Conservation (phyloP, 176 grass and related monocot genomes). For the Zoysia pacifica region DNA sequence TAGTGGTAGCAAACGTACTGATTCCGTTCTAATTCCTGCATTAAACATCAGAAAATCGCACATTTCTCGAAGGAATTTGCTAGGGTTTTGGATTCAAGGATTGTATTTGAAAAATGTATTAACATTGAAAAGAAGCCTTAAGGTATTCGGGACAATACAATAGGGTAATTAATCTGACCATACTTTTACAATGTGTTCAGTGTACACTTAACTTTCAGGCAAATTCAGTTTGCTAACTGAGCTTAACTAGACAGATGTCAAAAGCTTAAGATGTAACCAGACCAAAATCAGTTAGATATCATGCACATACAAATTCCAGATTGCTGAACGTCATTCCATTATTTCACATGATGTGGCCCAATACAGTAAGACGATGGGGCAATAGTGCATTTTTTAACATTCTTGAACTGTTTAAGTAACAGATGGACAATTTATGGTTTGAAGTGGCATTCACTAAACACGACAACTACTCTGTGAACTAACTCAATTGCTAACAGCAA, state of each 20-base stretch:
- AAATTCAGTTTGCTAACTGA: constrained; percentile 7
- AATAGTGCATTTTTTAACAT: not conserved
- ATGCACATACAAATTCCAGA: not conserved
- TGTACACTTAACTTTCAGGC: not conserved
- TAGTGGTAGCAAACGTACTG: not conserved
- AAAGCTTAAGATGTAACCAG: not conserved
- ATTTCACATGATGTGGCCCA: not conserved
- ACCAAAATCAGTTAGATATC: not conserved
- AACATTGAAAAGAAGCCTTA: not conserved
- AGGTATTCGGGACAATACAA: not conserved
- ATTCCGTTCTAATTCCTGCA: not conserved
- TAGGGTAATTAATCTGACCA: not conserved
- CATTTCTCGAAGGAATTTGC: constrained; percentile 14
- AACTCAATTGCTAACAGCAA: not conserved
- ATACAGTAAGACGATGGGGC: not conserved
- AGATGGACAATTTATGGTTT: not conserved
- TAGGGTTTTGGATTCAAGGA: not conserved
- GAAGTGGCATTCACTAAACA: not conserved
- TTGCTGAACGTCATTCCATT: not conserved
- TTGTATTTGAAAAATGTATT: not conserved
- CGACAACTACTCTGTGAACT: not conserved
- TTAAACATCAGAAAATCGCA: not conserved
- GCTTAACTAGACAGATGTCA: not conserved
- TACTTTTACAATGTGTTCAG: not conserved
- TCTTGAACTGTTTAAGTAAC: not conserved